These are phyloP conservation scores for Colletotrichum orbiculare DNA, from an alignment of 2,329 filamentous ascomycete genomes.

Conservation along the genomic window DNA sequence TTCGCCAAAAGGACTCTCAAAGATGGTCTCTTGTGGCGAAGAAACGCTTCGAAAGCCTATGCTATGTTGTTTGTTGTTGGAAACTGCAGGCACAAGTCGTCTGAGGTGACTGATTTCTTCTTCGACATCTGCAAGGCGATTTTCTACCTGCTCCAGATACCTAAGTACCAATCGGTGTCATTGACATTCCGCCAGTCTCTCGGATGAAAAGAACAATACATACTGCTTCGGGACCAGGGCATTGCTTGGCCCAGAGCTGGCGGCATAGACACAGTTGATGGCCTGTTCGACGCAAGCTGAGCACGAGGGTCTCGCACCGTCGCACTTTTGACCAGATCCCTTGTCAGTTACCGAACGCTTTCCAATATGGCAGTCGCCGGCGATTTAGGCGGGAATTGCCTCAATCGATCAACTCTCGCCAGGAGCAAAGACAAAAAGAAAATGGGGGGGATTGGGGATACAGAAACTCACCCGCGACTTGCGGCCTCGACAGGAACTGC, in stretches of 20 bases:
- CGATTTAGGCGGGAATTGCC: neutral
- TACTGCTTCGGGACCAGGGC: slow-evolving; percentile 34
- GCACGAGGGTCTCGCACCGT: slow-evolving; percentile 39
- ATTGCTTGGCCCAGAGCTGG: slow-evolving; percentile 24
- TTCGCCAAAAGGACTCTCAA: slow-evolving; percentile 1
- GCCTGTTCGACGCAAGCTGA: slow-evolving; percentile 36
- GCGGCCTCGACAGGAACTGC: slow-evolving; percentile 39
- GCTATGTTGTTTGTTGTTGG: slow-evolving; percentile 13
- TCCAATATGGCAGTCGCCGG: neutral
- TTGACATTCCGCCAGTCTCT: neutral
- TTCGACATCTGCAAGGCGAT: slow-evolving; percentile 38
- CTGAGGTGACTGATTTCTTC: slow-evolving; percentile 36
- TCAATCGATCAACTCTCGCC: neutral
- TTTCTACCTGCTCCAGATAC: slow-evolving; percentile 38
- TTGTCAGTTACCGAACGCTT: slow-evolving; percentile 1
- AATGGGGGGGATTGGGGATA: neutral
- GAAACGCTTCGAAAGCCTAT: neutral
- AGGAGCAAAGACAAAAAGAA: neutral
- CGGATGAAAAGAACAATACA: neutral
- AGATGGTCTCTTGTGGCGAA: neutral
- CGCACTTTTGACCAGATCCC: slow-evolving; percentile 33
- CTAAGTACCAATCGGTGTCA: slow-evolving; percentile 13
- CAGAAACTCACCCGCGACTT: slow-evolving; percentile 39
- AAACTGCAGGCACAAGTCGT: slow-evolving; percentile 11
- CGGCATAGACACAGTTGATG: slow-evolving; percentile 40